Base-by-base conservation (phyloP, 192 early-diverging fungal species). In the Gigaspora rosea region DNA sequence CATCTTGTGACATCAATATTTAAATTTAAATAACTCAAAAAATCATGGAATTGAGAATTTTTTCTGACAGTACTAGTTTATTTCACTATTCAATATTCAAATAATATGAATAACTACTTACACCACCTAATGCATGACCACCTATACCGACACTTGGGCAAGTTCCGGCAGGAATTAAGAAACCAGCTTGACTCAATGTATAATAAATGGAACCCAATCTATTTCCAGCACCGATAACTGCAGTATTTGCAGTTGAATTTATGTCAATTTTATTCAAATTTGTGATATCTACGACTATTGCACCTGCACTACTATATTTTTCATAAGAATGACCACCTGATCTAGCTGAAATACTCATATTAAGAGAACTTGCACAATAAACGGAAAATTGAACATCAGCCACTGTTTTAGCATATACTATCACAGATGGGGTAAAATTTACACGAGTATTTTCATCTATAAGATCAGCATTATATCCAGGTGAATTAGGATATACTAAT, bases 101-200 rank as follows among this genome's bases (percentile, higher is more conserved):
- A 56, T 18, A 56, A 56, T 18, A 56, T 15, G 52, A 41, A 41
- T 41, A 56, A 56, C 18, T 56, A 56, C 52, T 56, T 15, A 56
- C 90, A 64, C 90, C 90, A 4, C 85, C 90, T 48, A 83, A 78
- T 2, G 85, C 78, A 71, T 86, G 84, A 54, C 90, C 90, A 64
- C 86, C 86, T 59, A 91, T 80, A 20, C 90, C 90, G 46, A 90
- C 89, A 27, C 81, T 80, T 48, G 89, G 89, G 78, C 89, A 90
- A 5, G 84, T 84, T 11, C 89, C 89, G 3, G 76, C 86, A 22
- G 86, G 80, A 59, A 90, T 80, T 12, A 63, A 63, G 12, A 33
- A 63, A 11, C 61, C 61, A 4, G 16, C 22, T 63, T 63, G n/a
- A 32, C 61, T 63, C 12, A 63, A 36, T 13, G 80, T 78, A 59